Percentiles rank a stretch among this genome's conserved stretches.
phyloP scores from a whole-genome alignment of 176 grass and related monocot genomes.

The Aegilops umbellulata region DNA sequence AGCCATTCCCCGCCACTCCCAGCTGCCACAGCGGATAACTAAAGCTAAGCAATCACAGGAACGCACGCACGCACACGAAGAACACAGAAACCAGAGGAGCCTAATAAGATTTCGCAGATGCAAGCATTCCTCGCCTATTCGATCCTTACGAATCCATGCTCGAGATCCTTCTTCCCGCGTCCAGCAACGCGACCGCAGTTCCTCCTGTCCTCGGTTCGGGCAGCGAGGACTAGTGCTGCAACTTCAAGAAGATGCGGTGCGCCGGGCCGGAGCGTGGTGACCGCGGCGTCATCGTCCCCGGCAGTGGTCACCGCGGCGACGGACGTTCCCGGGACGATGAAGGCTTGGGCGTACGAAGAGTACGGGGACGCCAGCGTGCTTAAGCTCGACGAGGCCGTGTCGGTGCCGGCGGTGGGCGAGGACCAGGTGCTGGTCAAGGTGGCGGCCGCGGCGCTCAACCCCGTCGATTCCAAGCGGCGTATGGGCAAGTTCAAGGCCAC shows the following conservation, averaged over 20 bases:
- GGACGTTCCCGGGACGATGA: slow-evolving; percentile 53
- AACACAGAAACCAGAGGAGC: not conserved
- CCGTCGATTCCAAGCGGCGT: slow-evolving; percentile 80
- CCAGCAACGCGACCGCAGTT: not conserved
- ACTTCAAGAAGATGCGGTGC: not conserved
- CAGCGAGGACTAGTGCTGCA: not conserved
- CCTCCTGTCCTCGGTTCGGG: not conserved
- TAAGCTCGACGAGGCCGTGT: slow-evolving; percentile 44
- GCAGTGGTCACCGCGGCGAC: not conserved
- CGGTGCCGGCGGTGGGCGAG: slow-evolving; percentile 54
- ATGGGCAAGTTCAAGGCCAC: slow-evolving; percentile 90
- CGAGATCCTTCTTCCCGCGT: slow-evolving; percentile 20
- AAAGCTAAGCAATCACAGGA: not conserved
- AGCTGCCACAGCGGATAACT: not conserved
- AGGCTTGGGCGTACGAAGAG: slow-evolving; percentile 83
- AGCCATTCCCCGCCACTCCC: slow-evolving; percentile 26
- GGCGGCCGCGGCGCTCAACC: slow-evolving; percentile 72
- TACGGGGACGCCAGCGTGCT: slow-evolving; percentile 74
- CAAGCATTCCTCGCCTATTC: slow-evolving; percentile 41
- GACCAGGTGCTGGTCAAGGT: slow-evolving; percentile 89
- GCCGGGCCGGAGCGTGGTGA: slow-evolving; percentile 9
- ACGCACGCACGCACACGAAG: not conserved
- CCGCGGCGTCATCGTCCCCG: slow-evolving; percentile 10
- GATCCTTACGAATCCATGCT: slow-evolving; percentile 24
- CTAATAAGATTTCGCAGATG: slow-evolving; percentile 13